Percentiles rank a stretch among this genome's conserved stretches.
phyloP scores from a whole-genome alignment of 805 yeast genomes.

The Metschnikowia arizonensis region DNA sequence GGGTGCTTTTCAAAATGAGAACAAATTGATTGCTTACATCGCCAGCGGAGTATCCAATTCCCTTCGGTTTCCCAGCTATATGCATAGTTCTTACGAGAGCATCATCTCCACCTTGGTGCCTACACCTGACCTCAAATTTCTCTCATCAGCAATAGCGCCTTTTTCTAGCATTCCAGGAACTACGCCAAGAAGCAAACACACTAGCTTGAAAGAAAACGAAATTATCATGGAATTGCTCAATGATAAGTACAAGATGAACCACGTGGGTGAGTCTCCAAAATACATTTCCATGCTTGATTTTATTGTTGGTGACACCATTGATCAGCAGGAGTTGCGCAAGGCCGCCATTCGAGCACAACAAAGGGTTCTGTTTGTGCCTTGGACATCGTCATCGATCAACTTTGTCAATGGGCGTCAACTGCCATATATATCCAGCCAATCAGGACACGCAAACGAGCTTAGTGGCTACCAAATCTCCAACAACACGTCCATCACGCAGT shows the following conservation, averaged over 20 bases:
- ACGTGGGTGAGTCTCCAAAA: constrained; percentile 33
- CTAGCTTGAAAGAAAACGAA: constrained; percentile 78
- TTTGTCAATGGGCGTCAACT: constrained; percentile 73
- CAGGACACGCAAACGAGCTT: constrained; percentile 21
- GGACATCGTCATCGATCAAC: constrained; percentile 79
- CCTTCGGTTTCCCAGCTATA: constrained; percentile 84
- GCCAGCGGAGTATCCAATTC: constrained; percentile 85
- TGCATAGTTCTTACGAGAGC: constrained; percentile 81
- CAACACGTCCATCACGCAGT: constrained; percentile 66
- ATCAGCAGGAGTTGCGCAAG: constrained; percentile 68
- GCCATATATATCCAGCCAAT: constrained; percentile 41
- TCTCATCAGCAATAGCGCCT: constrained; percentile 40
- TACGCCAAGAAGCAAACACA: constrained; percentile 27
- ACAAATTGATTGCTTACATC: constrained; percentile 80
- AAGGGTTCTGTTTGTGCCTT: constrained; percentile 73
- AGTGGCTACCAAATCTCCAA: constrained; percentile 84
- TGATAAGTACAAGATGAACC: constrained; percentile 72
- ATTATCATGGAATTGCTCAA: constrained; percentile 78
- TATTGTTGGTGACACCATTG: constrained; percentile 58
- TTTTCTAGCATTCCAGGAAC: constrained; percentile 43
- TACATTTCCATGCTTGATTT: constrained; percentile 69
- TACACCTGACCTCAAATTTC: constrained; percentile 69
- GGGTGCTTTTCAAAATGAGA: constrained; percentile 66
- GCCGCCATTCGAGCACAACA: constrained; percentile 61
- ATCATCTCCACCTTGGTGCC: constrained; percentile 81